phyloP scores from a whole-genome alignment of 2,329 filamentous ascomycete genomes.

The Colletotrichum sp. region DNA sequence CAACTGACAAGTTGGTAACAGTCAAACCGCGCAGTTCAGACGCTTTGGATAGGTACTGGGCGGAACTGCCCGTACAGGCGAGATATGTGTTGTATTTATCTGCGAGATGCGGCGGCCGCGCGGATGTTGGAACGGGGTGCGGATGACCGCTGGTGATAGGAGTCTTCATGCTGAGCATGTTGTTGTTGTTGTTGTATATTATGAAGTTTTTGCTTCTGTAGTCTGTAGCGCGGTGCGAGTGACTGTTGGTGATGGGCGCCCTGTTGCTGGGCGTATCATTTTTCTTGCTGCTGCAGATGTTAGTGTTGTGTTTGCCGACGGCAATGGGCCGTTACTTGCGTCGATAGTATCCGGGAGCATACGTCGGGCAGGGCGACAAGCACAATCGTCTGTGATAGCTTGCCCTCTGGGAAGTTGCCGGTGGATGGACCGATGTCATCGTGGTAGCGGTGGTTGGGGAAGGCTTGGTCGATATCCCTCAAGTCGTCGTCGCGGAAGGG shows the following conservation, averaged over 20 bases:
- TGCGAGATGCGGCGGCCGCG: background rate
- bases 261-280: background rate
- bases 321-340: background rate
- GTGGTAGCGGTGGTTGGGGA: background rate
- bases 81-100: background rate
- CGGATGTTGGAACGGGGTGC: background rate
- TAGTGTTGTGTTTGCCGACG: background rate
- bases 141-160: background rate
- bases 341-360: background rate
- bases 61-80: background rate
- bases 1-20: background rate
- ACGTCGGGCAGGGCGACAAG: background rate
- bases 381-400: background rate
- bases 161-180: background rate
- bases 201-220: background rate
- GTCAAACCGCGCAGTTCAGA: background rate
- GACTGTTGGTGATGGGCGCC: background rate
- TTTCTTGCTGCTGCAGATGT: background rate
- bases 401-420: background rate
- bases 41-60: background rate
- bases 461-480: background rate
- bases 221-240: background rate
- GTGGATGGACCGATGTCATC: background rate
- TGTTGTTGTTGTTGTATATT: background rate
- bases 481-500: background rate